These are phyloP conservation scores for Penicillium riverlandense DNA, from an alignment of 495 filamentous ascomycete species.

Conservation along the genomic window DNA sequence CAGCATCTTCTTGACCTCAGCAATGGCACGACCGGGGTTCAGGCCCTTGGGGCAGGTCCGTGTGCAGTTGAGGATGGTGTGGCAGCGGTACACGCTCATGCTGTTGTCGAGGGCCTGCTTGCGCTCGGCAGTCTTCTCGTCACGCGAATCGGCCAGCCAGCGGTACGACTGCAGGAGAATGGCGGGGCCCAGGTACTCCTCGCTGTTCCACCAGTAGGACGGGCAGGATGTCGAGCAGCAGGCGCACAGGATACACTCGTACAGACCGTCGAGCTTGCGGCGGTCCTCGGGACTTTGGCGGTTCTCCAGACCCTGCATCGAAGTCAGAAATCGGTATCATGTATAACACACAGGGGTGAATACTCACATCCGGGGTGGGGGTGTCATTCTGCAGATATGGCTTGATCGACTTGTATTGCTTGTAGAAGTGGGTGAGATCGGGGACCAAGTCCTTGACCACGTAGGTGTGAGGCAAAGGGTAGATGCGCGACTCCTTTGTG, in stretches of 20 bases:
- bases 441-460: slow-evolving; percentile 98
- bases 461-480: slow-evolving; percentile 97
- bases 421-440: slow-evolving; percentile 97
- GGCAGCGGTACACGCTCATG: slow-evolving; percentile 97
- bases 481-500: slow-evolving; percentile 80
- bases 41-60: slow-evolving; percentile 96
- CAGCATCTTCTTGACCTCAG: slow-evolving; percentile 98
- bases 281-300: slow-evolving; percentile 84
- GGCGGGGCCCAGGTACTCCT: slow-evolving; percentile 95
- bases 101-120: slow-evolving; percentile 91
- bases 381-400: slow-evolving; percentile 90
- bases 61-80: slow-evolving; percentile 98
- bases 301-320: slow-evolving; percentile 69
- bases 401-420: slow-evolving; percentile 99
- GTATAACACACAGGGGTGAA: background rate
- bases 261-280: slow-evolving; percentile 94
- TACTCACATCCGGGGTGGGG: slow-evolving; percentile 63
- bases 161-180: slow-evolving; percentile 95
- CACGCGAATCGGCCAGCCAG: slow-evolving; percentile 88
- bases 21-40: slow-evolving; percentile 91
- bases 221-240: slow-evolving; percentile 98
- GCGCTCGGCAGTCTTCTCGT: slow-evolving; percentile 79
- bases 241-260: slow-evolving; percentile 99
- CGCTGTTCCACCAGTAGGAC: slow-evolving; percentile 98
- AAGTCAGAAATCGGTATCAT: background rate